Conservation (phyloP, 2,329 filamentous ascomycete species). For the Claviceps africana region DNA sequence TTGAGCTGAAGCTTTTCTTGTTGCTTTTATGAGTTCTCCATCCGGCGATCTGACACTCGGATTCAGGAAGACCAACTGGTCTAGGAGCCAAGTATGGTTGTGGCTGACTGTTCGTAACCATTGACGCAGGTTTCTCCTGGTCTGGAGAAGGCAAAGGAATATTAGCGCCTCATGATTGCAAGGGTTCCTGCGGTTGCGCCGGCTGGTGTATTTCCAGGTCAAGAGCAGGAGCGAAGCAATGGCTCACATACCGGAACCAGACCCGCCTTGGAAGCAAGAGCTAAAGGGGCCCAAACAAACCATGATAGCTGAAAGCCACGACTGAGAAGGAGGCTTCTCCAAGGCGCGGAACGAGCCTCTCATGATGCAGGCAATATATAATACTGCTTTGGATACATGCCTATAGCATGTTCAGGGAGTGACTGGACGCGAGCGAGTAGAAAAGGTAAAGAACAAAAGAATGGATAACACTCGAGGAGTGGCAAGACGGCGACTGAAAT, state of each 20-base stretch:
- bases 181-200: neutral
- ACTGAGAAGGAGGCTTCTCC: constrained; percentile 26
- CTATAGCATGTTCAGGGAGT: constrained; percentile 1
- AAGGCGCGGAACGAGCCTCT: constrained; percentile 28
- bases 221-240: neutral
- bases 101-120: constrained; percentile 17
- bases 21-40: constrained; percentile 8
- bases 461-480: constrained; percentile 2
- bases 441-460: constrained; percentile 7
- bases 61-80: constrained; percentile 14
- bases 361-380: constrained; percentile 19
- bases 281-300: constrained; percentile 30
- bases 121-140: constrained; percentile 15
- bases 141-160: constrained; percentile 8
- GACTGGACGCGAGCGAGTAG: neutral
- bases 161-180: neutral
- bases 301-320: constrained; percentile 33
- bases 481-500: constrained; percentile 1
- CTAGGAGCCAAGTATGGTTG: constrained; percentile 15
- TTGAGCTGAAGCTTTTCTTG: constrained; percentile 16
- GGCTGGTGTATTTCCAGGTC: neutral
- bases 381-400: constrained; percentile 3
- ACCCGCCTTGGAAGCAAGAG: constrained; percentile 25
- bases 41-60: constrained; percentile 8
- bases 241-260: constrained; percentile 23